A percentile compares a stretch with the other conserved stretches of the same genome.
These are phyloP conservation scores for Cryomyces antarcticus DNA, from an alignment of 495 filamentous ascomycete species.

Conservation along the genomic window DNA sequence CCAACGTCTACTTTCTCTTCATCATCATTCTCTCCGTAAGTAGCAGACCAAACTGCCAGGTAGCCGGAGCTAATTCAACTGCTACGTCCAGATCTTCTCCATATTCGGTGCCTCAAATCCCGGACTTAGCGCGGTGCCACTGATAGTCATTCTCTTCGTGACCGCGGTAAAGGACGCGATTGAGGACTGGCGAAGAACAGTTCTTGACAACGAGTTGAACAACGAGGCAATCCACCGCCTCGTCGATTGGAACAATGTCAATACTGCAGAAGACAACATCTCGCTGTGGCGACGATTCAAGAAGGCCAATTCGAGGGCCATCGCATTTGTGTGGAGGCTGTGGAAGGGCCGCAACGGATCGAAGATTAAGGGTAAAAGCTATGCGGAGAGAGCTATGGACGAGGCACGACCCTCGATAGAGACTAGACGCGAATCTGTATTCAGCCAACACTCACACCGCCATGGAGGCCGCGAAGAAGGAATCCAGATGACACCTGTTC, in stretches of 20 bases:
- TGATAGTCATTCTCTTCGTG: slow-evolving; percentile 85
- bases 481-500: slow-evolving; percentile 92
- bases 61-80: not conserved
- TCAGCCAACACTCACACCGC: slow-evolving; percentile 26
- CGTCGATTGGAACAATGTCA: slow-evolving; percentile 80
- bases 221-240: slow-evolving; percentile 88
- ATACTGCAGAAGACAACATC: slow-evolving; percentile 70
- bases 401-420: slow-evolving; percentile 39
- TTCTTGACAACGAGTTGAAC: slow-evolving; percentile 86
- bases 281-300: slow-evolving; percentile 78
- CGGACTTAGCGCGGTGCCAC: slow-evolving; percentile 69
- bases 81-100: slow-evolving; percentile 56
- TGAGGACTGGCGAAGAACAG: slow-evolving; percentile 86
- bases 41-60: slow-evolving; percentile 3
- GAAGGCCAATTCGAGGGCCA: slow-evolving; percentile 57
- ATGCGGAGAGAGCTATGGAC: slow-evolving; percentile 26
- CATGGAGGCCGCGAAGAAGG: slow-evolving; percentile 24
- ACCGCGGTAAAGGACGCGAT: slow-evolving; percentile 94
- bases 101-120: slow-evolving; percentile 90
- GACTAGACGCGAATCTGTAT: slow-evolving; percentile 40
- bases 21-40: slow-evolving; percentile 84
- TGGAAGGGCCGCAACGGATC: slow-evolving; percentile 26
- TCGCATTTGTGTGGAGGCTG: slow-evolving; percentile 35
- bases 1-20: slow-evolving; percentile 96
- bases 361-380: slow-evolving; percentile 21